A percentile compares a stretch with the other conserved stretches of the same genome.
Evolutionary conservation across 352 stramenopile species (phyloP).

Genomic region (Phytopythium vexans): DNA sequence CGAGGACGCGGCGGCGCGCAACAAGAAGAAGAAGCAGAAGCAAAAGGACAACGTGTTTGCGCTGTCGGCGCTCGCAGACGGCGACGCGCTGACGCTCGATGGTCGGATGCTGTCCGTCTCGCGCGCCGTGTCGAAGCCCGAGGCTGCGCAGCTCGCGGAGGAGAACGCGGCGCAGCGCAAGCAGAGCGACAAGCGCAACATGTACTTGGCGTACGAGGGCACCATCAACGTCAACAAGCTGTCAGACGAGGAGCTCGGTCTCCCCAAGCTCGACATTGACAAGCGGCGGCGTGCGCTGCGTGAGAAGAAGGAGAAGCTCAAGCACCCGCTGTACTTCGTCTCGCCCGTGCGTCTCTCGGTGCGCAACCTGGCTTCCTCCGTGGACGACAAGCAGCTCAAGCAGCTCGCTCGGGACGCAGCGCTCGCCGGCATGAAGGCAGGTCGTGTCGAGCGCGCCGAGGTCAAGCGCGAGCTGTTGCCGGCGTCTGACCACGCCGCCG

Average conservation of each 20-base stretch:
- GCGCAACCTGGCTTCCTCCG: conserved; percentile 84
- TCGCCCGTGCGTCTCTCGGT: conserved; percentile 93
- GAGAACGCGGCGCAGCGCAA: conserved; percentile 49
- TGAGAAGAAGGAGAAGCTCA: conserved; percentile 97
- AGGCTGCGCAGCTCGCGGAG: conserved; percentile 61
- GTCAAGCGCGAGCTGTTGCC: conserved; percentile 64
- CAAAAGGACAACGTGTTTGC: conserved; percentile 55
- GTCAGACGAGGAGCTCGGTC: conserved; percentile 76
- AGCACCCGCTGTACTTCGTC: conserved; percentile 97
- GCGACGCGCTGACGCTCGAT: conserved; percentile 64
- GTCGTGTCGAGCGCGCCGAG: conserved; percentile 79
- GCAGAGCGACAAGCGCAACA: conserved; percentile 93
- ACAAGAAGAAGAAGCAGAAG: conserved; percentile 56
- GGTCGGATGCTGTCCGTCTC: conserved; percentile 72
- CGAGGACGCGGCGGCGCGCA: conserved; percentile 9
- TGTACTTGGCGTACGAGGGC: conserved; percentile 95
- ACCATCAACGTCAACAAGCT: conserved; percentile 91
- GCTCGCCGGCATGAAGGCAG: conserved; percentile 59
- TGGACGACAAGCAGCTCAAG: conserved; percentile 92
- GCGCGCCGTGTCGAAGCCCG: conserved; percentile 66
- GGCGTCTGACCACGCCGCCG: conserved; percentile 25
- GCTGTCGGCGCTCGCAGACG: conserved; percentile 62
- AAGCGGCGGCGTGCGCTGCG: conserved; percentile 91
- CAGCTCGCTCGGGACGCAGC: conserved; percentile 85
- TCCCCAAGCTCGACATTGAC: conserved; percentile 92